phyloP scores from a whole-genome alignment of 2,329 filamentous ascomycete genomes.

The Pseudogymnoascus verrucosus region DNA sequence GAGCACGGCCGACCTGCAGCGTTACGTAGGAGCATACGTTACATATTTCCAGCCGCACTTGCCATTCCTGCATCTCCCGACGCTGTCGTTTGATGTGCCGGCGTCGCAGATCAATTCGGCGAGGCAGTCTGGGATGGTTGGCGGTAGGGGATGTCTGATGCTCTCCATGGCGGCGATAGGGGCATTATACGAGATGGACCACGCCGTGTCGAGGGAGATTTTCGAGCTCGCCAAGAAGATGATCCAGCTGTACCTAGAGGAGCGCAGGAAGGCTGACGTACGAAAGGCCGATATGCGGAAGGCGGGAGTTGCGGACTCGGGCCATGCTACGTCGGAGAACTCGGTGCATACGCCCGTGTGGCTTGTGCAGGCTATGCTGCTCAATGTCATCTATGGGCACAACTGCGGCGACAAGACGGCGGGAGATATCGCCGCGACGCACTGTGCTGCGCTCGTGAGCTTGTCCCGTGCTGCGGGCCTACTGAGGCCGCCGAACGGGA shows the following conservation, averaged over 20 bases:
- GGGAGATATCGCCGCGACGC: constrained; percentile 85
- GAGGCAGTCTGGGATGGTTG: constrained; percentile 50
- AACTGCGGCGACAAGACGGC: constrained; percentile 88
- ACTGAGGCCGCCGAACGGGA: constrained; percentile 37
- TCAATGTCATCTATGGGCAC: constrained; percentile 93
- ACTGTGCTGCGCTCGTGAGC: constrained; percentile 84
- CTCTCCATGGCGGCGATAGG: constrained; percentile 81
- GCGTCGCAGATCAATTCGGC: constrained; percentile 56
- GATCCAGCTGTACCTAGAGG: constrained; percentile 88
- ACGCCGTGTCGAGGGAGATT: constrained; percentile 68
- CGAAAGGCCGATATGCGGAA: constrained; percentile 52
- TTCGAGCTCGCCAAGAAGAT: constrained; percentile 94
- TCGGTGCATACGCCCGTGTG: constrained; percentile 75
- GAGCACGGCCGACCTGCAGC: constrained; percentile 76
- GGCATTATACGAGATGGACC: constrained; percentile 80
- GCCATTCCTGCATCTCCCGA: constrained; percentile 89
- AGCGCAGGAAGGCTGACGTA: constrained; percentile 78
- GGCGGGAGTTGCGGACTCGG: constrained; percentile 39
- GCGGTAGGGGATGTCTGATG: constrained; percentile 78
- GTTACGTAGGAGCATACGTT: constrained; percentile 84
- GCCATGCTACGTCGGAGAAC: constrained; percentile 45
- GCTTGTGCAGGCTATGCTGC: constrained; percentile 93
- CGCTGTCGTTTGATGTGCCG: constrained; percentile 79
- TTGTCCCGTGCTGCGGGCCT: constrained; percentile 84
- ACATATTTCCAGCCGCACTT: constrained; percentile 89